Evolutionary conservation across 2,329 filamentous ascomycete genomes (phyloP).

Genomic region (Sporothrix pseudoabietina): DNA sequence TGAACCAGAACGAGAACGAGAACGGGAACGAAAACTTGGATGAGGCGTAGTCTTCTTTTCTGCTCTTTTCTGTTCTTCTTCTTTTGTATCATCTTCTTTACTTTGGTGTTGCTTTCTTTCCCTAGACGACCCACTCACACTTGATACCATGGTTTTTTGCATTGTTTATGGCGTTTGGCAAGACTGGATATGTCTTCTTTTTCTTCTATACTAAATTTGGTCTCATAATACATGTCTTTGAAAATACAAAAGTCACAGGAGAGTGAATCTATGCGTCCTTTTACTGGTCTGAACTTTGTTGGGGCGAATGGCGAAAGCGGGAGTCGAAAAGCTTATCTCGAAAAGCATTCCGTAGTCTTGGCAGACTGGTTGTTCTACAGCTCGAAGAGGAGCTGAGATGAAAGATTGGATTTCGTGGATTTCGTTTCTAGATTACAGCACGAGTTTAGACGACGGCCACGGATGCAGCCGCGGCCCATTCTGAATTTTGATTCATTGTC

Average conservation of each 20-base stretch:
- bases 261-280: too few relatives aligned
- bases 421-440: too few relatives aligned
- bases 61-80: neutral
- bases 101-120: neutral
- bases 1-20: constrained; percentile 51
- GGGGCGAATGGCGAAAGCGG: too few relatives aligned
- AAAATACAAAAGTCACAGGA: too few relatives aligned
- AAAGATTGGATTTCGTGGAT: too few relatives aligned
- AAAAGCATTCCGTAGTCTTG: too few relatives aligned
- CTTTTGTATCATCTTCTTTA: neutral
- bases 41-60: constrained; percentile 49
- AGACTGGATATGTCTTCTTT: neutral
- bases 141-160: neutral
- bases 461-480: neutral
- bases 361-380: too few relatives aligned
- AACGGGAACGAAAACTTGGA: constrained; percentile 51
- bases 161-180: neutral
- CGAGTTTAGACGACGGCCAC: neutral
- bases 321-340: too few relatives aligned
- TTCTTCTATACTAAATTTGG: neutral
- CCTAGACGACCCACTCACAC: too few relatives aligned
- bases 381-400: too few relatives aligned
- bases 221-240: neutral
- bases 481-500: neutral
- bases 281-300: too few relatives aligned